phyloP scores from a whole-genome alignment of 305 asterid species.

The Fraxinus xanthoxyloides region DNA sequence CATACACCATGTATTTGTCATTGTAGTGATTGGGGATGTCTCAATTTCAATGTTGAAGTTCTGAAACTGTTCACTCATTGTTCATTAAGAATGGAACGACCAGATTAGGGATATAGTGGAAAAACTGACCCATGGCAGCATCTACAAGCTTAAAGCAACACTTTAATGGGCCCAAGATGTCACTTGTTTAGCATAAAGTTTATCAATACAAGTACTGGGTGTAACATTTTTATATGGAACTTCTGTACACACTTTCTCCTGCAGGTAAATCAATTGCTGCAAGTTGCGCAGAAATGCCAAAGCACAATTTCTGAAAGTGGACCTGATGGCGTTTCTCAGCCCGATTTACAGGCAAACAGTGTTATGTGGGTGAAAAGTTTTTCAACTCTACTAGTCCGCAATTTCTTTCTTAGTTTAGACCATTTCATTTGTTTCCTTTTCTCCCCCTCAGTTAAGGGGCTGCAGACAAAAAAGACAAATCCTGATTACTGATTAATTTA shows the following conservation, averaged over 20 bases:
- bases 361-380: conserved; percentile 67
- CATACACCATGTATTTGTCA: neutral
- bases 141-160: neutral
- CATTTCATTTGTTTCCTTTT: neutral
- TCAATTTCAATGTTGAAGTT: neutral
- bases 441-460: neutral
- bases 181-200: neutral
- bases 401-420: neutral
- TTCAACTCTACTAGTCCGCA: neutral
- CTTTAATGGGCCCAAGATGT: neutral
- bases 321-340: conserved; percentile 77
- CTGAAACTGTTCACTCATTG: neutral
- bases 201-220: neutral
- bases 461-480: neutral
- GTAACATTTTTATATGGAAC: neutral
- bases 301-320: conserved; percentile 82
- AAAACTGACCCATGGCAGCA: neutral
- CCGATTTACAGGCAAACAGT: conserved; percentile 84
- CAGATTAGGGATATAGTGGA: neutral
- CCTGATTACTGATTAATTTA: neutral
- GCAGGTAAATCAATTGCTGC: conserved; percentile 88
- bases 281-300: conserved; percentile 93
- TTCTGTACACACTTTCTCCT: conserved; percentile 27
- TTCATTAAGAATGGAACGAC: neutral
- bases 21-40: neutral